Evolutionary conservation across 1,284 basidiomycete genomes (phyloP), one percentile per base, ranked within the genome.

Genomic region (Waitea zeae): DNA sequence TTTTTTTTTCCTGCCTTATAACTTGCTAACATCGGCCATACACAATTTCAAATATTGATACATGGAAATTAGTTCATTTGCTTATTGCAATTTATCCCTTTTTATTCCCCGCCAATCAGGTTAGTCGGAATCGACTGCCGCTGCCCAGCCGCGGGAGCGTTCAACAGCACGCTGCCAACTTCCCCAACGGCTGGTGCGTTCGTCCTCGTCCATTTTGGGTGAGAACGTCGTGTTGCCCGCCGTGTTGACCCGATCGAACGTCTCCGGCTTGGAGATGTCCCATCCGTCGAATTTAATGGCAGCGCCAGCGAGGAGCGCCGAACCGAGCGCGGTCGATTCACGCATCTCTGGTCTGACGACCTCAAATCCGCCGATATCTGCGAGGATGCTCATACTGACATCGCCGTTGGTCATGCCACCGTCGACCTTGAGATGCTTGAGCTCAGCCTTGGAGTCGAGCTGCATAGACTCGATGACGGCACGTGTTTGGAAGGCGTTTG

Each of bases 261-360:
- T 90, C 52, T 87, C 76, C 0, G 92, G 90, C 36, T 74, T 70
- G 40, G 59, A 65, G 37, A 97, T 56, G 53, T 97, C 78, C 95
- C 93, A 98, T n/a, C 90, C 93, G 47, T 86, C 93, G 18, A 97
- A 61, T 4, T 70, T 64, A 20, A 97, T 67, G 1, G 93, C 90
- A 28, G 83, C 71, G 12, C 84, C 95, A 12, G 95, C 93, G n/a
- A 96, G 70, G 28, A 98, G 61, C 13, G 95, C 95, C 6, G 89
- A 88, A n/a, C 93, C 93, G 27, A 98, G 64, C 4, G 95, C 93
- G 4, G 93, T 98, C 6, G 87, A 90, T 82, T 98, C 93, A 52
- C 92, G 66, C 93, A 98, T 98, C 49, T 88, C 79, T 12, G 93
- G 92, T 36, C 93, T 66, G 41, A 92, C 63, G 38, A 98, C 87